phyloP scores from a whole-genome alignment of 495 filamentous ascomycete species.

The Recurvomyces mirabilis region DNA sequence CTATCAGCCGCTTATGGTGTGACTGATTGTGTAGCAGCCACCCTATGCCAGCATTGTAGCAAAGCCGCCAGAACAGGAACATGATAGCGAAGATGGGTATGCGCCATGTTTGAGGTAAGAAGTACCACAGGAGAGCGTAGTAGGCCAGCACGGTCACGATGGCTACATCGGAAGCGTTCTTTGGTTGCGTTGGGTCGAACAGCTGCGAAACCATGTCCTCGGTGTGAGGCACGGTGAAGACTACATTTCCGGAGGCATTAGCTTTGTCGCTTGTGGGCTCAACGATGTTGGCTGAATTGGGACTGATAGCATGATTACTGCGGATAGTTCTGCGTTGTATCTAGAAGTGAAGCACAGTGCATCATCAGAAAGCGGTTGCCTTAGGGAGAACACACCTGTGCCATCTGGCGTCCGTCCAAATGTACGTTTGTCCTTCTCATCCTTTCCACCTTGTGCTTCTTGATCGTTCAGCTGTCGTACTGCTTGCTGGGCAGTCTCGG shows the following conservation, averaged over 20 bases:
- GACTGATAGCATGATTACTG: neutral
- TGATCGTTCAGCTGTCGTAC: conserved; percentile 28
- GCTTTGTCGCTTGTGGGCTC: conserved; percentile 8
- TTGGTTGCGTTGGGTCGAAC: conserved; percentile 86
- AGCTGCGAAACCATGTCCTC: conserved; percentile 99
- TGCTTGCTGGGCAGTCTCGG: conserved; percentile 21
- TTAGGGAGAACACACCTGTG: conserved; percentile 58
- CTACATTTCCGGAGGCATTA: conserved; percentile 35
- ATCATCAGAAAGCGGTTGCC: too few relatives aligned
- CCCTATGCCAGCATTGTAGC: conserved; percentile 90
- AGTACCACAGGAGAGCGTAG: conserved; percentile 60
- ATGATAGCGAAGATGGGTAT: conserved; percentile 64
- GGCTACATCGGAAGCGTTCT: conserved; percentile 75
- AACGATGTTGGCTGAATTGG: neutral
- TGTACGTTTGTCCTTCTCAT: conserved; percentile 55
- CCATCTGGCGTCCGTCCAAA: conserved; percentile 89
- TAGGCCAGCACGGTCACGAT: conserved; percentile 71
- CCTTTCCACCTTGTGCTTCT: conserved; percentile 37
- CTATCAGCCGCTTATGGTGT: conserved; percentile 69
- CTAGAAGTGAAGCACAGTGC: too few relatives aligned
- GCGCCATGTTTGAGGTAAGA: conserved; percentile 54
- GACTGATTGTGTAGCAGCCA: conserved; percentile 83
- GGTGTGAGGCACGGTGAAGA: conserved; percentile 90
- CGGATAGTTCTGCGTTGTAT: too few relatives aligned
- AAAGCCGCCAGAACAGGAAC: conserved; percentile 84